phyloP scores from a whole-genome alignment of 2,329 filamentous ascomycete species.

The Coniochaeta sp. region DNA sequence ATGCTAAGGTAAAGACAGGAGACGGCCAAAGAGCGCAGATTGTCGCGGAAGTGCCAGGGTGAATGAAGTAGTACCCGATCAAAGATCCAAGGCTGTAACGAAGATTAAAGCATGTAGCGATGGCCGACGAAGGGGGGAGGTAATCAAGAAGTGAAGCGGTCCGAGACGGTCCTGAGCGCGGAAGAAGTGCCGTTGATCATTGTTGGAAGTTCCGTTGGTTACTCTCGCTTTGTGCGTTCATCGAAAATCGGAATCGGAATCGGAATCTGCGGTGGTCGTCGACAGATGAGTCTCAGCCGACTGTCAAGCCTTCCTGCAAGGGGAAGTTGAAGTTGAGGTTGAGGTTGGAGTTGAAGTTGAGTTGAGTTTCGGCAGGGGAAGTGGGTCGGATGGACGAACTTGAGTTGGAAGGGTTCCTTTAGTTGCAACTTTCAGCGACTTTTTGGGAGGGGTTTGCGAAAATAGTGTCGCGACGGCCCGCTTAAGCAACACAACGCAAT shows the following conservation, averaged over 20 bases:
- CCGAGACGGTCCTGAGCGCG: constrained; percentile 44
- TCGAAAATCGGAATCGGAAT: background rate
- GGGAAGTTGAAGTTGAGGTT: background rate
- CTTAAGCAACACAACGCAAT: background rate
- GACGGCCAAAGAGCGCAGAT: background rate
- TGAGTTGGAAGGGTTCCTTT: background rate
- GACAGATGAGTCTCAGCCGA: background rate
- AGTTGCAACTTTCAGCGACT: background rate
- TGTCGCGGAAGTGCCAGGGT: background rate
- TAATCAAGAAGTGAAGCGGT: constrained; percentile 47
- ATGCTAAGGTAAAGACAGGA: background rate
- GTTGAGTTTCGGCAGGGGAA: background rate
- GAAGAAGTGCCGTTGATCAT: constrained; percentile 47
- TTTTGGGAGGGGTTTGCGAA: background rate
- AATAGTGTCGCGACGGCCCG: background rate
- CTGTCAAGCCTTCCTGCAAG: background rate
- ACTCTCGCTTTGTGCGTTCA: constrained; percentile 11
- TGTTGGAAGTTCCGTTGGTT: constrained; percentile 35
- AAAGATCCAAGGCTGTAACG: constrained; percentile 4
- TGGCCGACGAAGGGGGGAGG: constrained; percentile 1
- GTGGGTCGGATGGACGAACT: background rate
- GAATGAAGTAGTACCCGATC: background rate
- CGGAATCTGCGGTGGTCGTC: background rate
- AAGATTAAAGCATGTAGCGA: constrained; percentile 6
- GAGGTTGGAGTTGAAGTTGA: background rate